Conservation (phyloP, 371 early-diverging fungal genomes). For the Lichtheimia ornata region DNA sequence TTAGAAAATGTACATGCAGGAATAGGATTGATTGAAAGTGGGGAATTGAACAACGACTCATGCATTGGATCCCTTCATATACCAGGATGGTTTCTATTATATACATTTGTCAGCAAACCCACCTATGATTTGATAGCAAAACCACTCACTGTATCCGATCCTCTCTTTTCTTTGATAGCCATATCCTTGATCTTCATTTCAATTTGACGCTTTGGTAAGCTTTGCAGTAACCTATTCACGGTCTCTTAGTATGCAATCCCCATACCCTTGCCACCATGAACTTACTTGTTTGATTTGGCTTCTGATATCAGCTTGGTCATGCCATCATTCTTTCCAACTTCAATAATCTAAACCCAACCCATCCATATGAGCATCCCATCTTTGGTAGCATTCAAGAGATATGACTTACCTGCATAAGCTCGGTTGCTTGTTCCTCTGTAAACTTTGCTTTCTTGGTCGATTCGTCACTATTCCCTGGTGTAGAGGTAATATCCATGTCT, state of each 20-base stretch:
- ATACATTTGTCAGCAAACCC: not conserved
- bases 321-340: constrained; percentile 35
- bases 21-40: too few species aligned
- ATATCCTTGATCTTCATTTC: constrained; percentile 50
- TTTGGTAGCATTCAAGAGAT: not conserved
- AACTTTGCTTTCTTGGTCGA: constrained; percentile 13
- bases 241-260: not conserved
- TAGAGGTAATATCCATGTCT: constrained; percentile 7
- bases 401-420: constrained; percentile 30
- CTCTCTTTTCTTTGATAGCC: constrained; percentile 53
- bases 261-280: not conserved
- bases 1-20: too few species aligned
- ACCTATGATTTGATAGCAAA: not conserved
- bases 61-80: not conserved
- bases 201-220: constrained; percentile 41
- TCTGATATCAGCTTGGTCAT: constrained; percentile 35
- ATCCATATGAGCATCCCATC: not conserved
- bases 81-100: constrained; percentile 6
- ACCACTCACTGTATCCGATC: constrained; percentile 43
- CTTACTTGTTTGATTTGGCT: constrained; percentile 28
- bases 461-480: not conserved
- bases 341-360: constrained; percentile 2
- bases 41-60: too few species aligned
- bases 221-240: constrained; percentile 23
- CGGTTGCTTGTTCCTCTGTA: constrained; percentile 34